These are phyloP conservation scores for Fimicolochytrium jonesii DNA, from an alignment of 192 early-diverging fungal species.

Conservation along the genomic window DNA sequence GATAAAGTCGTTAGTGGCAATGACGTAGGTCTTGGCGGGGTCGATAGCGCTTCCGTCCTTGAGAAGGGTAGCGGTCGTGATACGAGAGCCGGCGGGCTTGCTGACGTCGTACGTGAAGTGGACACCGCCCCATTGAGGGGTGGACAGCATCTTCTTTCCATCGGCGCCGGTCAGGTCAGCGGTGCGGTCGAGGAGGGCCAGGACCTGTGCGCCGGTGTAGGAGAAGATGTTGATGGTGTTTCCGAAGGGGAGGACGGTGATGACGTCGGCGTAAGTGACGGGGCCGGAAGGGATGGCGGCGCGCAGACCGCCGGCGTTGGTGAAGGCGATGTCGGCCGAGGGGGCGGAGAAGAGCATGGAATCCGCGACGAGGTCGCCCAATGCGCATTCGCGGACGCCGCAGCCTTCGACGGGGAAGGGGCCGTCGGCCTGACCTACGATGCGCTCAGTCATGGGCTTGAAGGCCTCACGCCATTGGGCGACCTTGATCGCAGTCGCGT, in stretches of 20 bases:
- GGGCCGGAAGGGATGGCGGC: conserved; percentile 46
- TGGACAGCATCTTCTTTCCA: conserved; percentile 37
- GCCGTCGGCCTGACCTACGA: conserved; percentile 42
- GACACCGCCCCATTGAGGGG: conserved; percentile 61
- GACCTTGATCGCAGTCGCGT: conserved; percentile 27
- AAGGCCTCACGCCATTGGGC: conserved; percentile 43
- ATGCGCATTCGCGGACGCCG: conserved; percentile 48
- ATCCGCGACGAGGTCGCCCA: conserved; percentile 66
- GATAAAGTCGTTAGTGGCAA: conserved; percentile 57
- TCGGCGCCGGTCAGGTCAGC: conserved; percentile 22
- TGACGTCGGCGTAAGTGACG: conserved; percentile 53
- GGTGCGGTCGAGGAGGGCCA: conserved; percentile 45
- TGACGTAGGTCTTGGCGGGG: conserved; percentile 37
- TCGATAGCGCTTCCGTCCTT: conserved; percentile 40
- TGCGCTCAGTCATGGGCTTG: conserved; percentile 33
- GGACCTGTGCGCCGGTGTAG: conserved; percentile 50
- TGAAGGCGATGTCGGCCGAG: conserved; percentile 43
- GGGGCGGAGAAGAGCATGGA: conserved; percentile 47
- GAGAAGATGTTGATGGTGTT: conserved; percentile 46
- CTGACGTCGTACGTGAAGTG: conserved; percentile 15
- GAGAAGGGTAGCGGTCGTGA: conserved; percentile 17
- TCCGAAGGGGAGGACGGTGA: conserved; percentile 63
- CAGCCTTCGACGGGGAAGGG: conserved; percentile 40
- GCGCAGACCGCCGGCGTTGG: conserved; percentile 65
- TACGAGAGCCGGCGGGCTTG: conserved; percentile 10